Evolutionary conservation across 2,329 filamentous ascomycete species (phyloP).

Genomic region (Malbranchea cinnamomea): DNA sequence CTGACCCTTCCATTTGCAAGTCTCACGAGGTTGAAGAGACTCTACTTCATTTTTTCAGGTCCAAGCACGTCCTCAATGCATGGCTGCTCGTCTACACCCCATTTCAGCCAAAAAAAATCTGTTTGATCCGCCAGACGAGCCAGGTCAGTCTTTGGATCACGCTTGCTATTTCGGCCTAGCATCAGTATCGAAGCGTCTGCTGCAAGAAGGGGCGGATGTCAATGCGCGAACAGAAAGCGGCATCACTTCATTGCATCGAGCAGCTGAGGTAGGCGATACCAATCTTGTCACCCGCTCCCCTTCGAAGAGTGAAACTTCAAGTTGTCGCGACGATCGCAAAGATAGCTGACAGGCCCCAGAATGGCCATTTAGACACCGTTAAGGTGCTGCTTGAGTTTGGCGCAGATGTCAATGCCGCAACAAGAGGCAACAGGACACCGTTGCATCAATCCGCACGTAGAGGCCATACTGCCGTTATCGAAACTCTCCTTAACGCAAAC

Average conservation of each 20-base stretch:
- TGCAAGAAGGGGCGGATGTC: background rate
- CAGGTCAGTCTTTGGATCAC: background rate
- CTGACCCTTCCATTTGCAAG: too few species aligned
- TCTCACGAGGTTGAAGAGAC: background rate
- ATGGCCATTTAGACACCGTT: background rate
- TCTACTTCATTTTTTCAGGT: background rate
- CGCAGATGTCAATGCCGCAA: background rate
- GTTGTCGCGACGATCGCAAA: too few species aligned
- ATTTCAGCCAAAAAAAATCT: conserved; percentile 2
- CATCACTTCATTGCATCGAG: background rate
- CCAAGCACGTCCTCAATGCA: background rate
- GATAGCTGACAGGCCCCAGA: background rate
- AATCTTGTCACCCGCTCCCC: too few species aligned
- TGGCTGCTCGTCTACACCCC: conserved; percentile 2
- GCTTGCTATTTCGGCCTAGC: conserved; percentile 1
- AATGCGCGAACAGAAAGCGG: conserved; percentile 1
- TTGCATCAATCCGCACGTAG: background rate
- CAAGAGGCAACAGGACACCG: background rate
- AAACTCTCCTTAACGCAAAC: background rate
- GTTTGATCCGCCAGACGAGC: conserved; percentile 1
- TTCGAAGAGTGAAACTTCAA: too few species aligned
- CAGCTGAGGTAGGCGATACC: background rate
- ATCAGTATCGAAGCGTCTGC: background rate
- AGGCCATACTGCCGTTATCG: background rate
- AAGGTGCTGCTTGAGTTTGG: background rate